A percentile compares a stretch with the other conserved stretches of the same genome.
phyloP scores from a whole-genome alignment of 2,329 filamentous ascomycete genomes.

The Neopestalotiopsis sp. region DNA sequence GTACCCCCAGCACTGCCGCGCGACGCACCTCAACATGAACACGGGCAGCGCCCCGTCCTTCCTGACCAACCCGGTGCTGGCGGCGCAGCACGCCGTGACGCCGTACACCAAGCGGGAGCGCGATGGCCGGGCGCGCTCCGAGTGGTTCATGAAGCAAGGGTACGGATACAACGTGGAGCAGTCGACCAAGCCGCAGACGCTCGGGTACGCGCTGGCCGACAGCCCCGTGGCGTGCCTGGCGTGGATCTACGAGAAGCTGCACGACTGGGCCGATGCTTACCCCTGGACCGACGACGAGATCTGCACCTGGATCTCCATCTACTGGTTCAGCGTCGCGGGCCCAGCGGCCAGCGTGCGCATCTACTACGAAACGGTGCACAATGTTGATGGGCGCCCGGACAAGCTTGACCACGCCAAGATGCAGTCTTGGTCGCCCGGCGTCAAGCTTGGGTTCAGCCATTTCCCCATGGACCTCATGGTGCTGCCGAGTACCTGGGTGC shows the following conservation, averaged over 20 bases:
- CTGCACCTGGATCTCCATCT: slow-evolving; percentile 75
- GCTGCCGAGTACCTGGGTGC: slow-evolving; percentile 59
- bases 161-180: slow-evolving; percentile 65
- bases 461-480: slow-evolving; percentile 64
- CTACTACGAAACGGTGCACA: slow-evolving; percentile 71
- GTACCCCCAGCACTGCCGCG: slow-evolving; percentile 62
- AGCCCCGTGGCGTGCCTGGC: slow-evolving; percentile 72
- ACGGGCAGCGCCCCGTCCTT: slow-evolving; percentile 52
- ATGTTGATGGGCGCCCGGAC: slow-evolving; percentile 27
- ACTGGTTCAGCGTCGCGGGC: slow-evolving; percentile 72
- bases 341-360: slow-evolving; percentile 70
- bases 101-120: slow-evolving; percentile 59
- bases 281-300: slow-evolving; percentile 79
- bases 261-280: slow-evolving; percentile 76
- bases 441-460: slow-evolving; percentile 50
- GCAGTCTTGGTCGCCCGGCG: slow-evolving; percentile 36
- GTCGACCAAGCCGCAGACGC: slow-evolving; percentile 72
- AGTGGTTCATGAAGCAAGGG: slow-evolving; percentile 64
- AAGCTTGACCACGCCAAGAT: slow-evolving; percentile 23
- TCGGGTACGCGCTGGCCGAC: slow-evolving; percentile 72
- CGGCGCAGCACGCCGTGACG: slow-evolving; percentile 58
- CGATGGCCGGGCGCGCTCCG: slow-evolving; percentile 53
- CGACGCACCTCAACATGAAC: slow-evolving; percentile 66
- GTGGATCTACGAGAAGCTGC: slow-evolving; percentile 83
- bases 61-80: slow-evolving; percentile 58